phyloP scores from a whole-genome alignment of 2,329 filamentous ascomycete genomes.

The Hypoxylon rubiginosum region DNA sequence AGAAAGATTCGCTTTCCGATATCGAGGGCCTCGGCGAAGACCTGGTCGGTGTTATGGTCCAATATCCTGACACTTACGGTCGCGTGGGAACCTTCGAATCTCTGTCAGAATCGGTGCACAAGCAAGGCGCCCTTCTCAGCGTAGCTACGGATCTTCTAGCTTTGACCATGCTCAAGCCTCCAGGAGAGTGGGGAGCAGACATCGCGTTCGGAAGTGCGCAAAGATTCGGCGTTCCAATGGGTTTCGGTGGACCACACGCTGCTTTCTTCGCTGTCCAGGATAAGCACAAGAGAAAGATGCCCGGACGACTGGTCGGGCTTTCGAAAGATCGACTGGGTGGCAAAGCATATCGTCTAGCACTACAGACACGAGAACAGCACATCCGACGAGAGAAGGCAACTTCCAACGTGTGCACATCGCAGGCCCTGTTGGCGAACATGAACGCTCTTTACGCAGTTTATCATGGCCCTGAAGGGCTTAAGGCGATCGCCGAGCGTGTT shows the following conservation, averaged over 20 bases:
- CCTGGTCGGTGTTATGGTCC: slow-evolving; percentile 89
- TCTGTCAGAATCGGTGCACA: slow-evolving; percentile 83
- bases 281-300: slow-evolving; percentile 94
- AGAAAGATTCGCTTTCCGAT: slow-evolving; percentile 69
- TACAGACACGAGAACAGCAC: slow-evolving; percentile 96
- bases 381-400: slow-evolving; percentile 97
- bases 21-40: slow-evolving; percentile 83
- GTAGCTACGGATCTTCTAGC: slow-evolving; percentile 92
- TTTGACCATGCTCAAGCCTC: slow-evolving; percentile 87
- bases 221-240: slow-evolving; percentile 90
- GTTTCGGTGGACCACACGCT: slow-evolving; percentile 94
- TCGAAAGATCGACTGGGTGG: slow-evolving; percentile 91
- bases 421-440: slow-evolving; percentile 95
- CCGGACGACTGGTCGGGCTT: slow-evolving; percentile 88
- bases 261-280: slow-evolving; percentile 95
- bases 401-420: slow-evolving; percentile 96
- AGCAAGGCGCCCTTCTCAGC: slow-evolving; percentile 82
- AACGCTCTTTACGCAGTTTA: slow-evolving; percentile 94
- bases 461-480: slow-evolving; percentile 87
- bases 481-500: slow-evolving; percentile 83
- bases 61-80: slow-evolving; percentile 93
- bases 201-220: slow-evolving; percentile 95
- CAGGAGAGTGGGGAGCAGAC: slow-evolving; percentile 94
- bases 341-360: slow-evolving; percentile 82
- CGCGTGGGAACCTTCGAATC: slow-evolving; percentile 80